Conservation (phyloP, 306 rosid genomes). For the Dalbergia cochinchinensis region DNA sequence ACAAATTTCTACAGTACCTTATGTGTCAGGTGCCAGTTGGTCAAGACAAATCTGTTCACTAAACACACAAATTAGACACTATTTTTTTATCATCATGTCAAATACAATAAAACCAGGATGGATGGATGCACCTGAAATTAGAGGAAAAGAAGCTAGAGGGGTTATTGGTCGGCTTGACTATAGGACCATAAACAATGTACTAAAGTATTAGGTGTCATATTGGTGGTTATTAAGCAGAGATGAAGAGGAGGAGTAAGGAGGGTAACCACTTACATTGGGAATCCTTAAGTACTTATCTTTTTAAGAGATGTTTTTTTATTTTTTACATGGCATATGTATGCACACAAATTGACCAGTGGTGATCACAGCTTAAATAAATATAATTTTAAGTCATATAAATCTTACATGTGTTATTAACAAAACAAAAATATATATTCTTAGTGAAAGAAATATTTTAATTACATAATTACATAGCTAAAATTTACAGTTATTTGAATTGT, state of each 20-base stretch:
- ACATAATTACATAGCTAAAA: no score
- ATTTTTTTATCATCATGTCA: slow-evolving; percentile 1
- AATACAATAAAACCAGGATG: slow-evolving; percentile 20
- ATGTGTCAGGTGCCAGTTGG: slow-evolving; percentile 45
- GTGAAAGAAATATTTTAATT: no score
- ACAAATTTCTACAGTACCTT: slow-evolving; percentile 7
- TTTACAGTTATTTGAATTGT: no score
- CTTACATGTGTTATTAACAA: not conserved
- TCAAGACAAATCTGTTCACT: slow-evolving; percentile 39
- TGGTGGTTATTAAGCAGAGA: slow-evolving; percentile 38
- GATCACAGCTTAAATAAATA: not conserved
- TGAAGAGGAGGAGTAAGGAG: not conserved
- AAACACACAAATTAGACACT: slow-evolving; percentile 1
- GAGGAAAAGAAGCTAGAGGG: not conserved
- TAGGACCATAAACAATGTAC: slow-evolving; percentile 41
- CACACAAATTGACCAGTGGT: no score
- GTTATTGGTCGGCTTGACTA: slow-evolving; percentile 61
- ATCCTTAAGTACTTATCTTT: slow-evolving; percentile 1
- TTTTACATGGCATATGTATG: no score
- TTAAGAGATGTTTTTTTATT: no score
- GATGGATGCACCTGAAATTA: slow-evolving; percentile 5
- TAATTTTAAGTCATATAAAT: not conserved
- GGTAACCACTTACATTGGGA: slow-evolving; percentile 21
- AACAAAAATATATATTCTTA: no score
- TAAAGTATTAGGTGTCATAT: slow-evolving; percentile 53